Evolutionary conservation across 306 rosid species (phyloP), one percentile per base, ranked within the genome.

Genomic region (Cucumis hystrix): DNA sequence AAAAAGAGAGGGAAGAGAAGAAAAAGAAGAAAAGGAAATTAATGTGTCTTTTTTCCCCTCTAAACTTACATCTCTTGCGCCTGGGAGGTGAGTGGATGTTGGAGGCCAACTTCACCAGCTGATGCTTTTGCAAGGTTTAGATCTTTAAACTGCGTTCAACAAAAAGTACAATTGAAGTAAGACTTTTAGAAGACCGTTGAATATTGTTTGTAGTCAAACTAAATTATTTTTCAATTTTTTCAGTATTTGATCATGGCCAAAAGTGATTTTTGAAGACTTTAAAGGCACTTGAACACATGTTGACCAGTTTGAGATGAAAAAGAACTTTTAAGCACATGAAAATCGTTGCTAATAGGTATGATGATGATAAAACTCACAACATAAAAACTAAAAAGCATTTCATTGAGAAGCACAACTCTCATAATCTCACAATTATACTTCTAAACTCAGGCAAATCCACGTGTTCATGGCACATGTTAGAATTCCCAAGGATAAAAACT

Each of bases 111-210:
- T 79, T 84, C 84, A 49, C 78, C 75, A 81, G 97, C 98, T 67
- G 98, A 91, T 82, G 88, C 90, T 76, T 82, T 86, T 49, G 96
- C 97, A 72, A 93, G 87, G 80, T 84, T 93, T 66, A 93, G 84
- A 83, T 93, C 97, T 78, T 93, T 93, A 60, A 86, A 88, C 98
- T 93, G 91, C 69, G 63, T 41, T 70, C n/a, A 18, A 57, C 49
- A 52, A 52, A 17, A 4, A 47, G 54, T 12, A 47, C 54, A 52
- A 52, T 17, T 3, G 7, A 3, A 52, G 20, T 6, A 52, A 16
- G 20, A 52, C n/a, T 52, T 52, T 5, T 1, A 15, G 57, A 52
- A 52, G 20, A 52, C 3, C 20, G n/a, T 15, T 52, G 57, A 16
- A 52, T 14, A 7, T 10, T 33, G 45, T 30, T 61, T 52, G 3